Evolutionary conservation across 176 grass and related monocot genomes (phyloP), one percentile per base, ranked within the genome.

Genomic region (Carex kokanica): DNA sequence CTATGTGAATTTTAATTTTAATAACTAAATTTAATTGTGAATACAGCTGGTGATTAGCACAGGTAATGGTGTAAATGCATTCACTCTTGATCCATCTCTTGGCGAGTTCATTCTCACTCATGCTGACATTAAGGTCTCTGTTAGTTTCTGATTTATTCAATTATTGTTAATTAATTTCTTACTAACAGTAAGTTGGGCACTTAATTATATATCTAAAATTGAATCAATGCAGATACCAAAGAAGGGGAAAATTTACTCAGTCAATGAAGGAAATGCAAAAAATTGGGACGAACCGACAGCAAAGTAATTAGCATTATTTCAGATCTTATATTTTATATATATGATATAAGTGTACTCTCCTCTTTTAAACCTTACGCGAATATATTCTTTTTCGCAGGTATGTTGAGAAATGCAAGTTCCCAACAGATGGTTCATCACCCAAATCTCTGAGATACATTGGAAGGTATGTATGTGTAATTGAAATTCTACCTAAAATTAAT

Each of bases 61-160:
- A 59, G 96, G 96, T 55, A 86, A 18, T 64, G 96, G 91, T 84
- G 93, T 95, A 52, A 99, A 99, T 84, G 91, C 91, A 45, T 99
- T 99, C 91, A 99, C 93, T 13, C 91, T 99, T 3, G 96, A 99
- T 86, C 96, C 96, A 29, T 99, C 96, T 79, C 96, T 99, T 47
- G 96, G 96, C 13, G 96, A 99, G 83, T 99, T 99, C 86, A 99
- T 99, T 86, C 73, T 99, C 66, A 99, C 96, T 36, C 93, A 99
- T 90, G 88, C 93, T 78, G 40, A 99, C 52, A 99, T 99, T 77
- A 95, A 93, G 91, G 96, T 93, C 63, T 84, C 63, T 84, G 69
- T 25, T 25, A 6, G 25, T 85, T 31, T 61, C 18, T 80, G 11
- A 47, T 60, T 73, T 43, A 60, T 31, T 60, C 13, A 45, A 53